Evolutionary conservation across 768 basidiomycete species (phyloP).

Genomic region (Suillus luteus): DNA sequence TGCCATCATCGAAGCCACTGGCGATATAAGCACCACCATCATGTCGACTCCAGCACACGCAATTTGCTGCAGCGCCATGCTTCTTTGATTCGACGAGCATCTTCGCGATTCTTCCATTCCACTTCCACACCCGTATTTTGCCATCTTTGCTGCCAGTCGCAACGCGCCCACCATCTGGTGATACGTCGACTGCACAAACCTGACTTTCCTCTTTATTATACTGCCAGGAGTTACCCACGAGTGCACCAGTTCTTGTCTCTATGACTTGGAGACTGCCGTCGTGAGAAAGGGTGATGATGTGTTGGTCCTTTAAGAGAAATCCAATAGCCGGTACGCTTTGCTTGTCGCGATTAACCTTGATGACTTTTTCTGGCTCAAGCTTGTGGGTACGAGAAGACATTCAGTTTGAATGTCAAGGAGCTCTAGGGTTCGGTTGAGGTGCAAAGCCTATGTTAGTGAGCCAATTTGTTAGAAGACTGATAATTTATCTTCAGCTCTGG

Average conservation of each 20-base stretch:
- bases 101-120: neutral
- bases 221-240: neutral
- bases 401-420: neutral
- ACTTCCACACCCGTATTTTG: neutral
- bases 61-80: neutral
- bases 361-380: too few species aligned
- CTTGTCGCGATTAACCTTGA: neutral
- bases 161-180: neutral
- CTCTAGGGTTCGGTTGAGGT: neutral
- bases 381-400: neutral
- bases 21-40: neutral
- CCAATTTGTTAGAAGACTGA: neutral
- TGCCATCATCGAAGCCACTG: constrained; percentile 1
- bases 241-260: neutral
- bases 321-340: neutral
- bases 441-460: neutral
- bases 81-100: neutral
- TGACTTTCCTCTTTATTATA: neutral
- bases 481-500: neutral
- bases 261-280: neutral
- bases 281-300: neutral
- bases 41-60: neutral
- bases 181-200: neutral
- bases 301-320: neutral
- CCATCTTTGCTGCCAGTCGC: constrained; percentile 3